These are phyloP conservation scores for Rhodotorula paludigena DNA, from an alignment of 768 basidiomycete genomes.

Conservation along the genomic window DNA sequence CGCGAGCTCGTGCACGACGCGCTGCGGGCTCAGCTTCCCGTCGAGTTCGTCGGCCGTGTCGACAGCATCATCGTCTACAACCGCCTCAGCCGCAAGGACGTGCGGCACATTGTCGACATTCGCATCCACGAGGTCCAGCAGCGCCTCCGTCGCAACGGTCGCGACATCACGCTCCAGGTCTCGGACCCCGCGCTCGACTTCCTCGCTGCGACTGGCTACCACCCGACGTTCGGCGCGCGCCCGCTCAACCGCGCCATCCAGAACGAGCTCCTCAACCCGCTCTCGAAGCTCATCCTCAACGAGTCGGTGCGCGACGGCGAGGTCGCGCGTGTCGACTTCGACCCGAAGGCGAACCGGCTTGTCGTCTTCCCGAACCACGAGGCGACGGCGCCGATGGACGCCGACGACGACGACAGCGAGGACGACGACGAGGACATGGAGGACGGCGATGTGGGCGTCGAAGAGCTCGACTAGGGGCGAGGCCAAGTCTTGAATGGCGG, in stretches of 20 bases:
- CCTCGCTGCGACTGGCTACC: constrained; percentile 70
- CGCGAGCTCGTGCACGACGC: constrained; percentile 47
- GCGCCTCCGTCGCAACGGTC: constrained; percentile 61
- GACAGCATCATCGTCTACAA: constrained; percentile 30
- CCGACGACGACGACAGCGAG: constrained; percentile 56
- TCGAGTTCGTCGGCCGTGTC: constrained; percentile 48
- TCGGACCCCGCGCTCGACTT: constrained; percentile 64
- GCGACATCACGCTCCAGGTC: constrained; percentile 74
- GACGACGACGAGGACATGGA: constrained; percentile 17
- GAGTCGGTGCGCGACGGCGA: constrained; percentile 79
- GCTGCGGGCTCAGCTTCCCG: constrained; percentile 48
- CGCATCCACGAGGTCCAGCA: constrained; percentile 79
- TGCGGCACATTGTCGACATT: constrained; percentile 81
- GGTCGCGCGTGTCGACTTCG: constrained; percentile 66
- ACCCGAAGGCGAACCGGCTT: constrained; percentile 73
- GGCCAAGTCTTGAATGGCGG: constrained; percentile 17
- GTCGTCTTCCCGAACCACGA: constrained; percentile 78
- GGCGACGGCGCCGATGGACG: constrained; percentile 57
- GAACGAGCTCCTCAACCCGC: constrained; percentile 82
- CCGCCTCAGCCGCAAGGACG: constrained; percentile 52
- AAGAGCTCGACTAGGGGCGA: constrained; percentile 24
- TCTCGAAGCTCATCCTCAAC: constrained; percentile 77
- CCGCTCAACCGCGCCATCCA: constrained; percentile 89
- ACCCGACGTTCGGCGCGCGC: constrained; percentile 78
- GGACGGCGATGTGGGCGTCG: constrained; percentile 30